phyloP scores from a whole-genome alignment of 805 yeast genomes.

The Candida berthetii region DNA sequence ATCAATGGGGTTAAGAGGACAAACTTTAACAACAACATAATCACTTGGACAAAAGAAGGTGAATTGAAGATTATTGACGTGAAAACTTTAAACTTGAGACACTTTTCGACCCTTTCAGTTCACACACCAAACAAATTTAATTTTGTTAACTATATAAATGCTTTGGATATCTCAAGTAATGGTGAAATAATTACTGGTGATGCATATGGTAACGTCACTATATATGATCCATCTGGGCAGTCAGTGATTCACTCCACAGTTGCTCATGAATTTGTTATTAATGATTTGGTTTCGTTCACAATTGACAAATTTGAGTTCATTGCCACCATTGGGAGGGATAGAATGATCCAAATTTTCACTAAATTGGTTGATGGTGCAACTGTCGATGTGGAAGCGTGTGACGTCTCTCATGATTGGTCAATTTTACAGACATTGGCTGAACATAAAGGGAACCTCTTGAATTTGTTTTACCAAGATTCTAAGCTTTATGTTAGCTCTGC shows the following conservation, averaged over 20 bases:
- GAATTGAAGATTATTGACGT: slow-evolving; percentile 23
- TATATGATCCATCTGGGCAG: slow-evolving; percentile 13
- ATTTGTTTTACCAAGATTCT: slow-evolving; percentile 22
- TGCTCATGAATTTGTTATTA: slow-evolving; percentile 48
- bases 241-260: slow-evolving; percentile 22
- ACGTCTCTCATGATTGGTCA: slow-evolving; percentile 33
- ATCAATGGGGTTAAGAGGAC: slow-evolving; percentile 33
- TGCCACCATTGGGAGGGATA: slow-evolving; percentile 49
- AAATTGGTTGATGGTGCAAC: slow-evolving; percentile 4
- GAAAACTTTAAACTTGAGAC: slow-evolving; percentile 9
- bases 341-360: slow-evolving; percentile 53
- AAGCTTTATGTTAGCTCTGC: slow-evolving; percentile 49
- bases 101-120: slow-evolving; percentile 9
- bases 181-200: slow-evolving; percentile 38
- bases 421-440: slow-evolving; percentile 53
- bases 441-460: slow-evolving; percentile 48
- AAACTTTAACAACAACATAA: slow-evolving; percentile 19
- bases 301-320: slow-evolving; percentile 23
- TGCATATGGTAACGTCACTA: slow-evolving; percentile 35
- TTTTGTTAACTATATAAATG: slow-evolving; percentile 33
- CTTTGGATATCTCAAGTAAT: slow-evolving; percentile 27
- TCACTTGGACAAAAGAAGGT: slow-evolving; percentile 40
- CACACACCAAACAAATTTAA: slow-evolving; percentile 22
- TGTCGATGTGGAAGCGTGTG: slow-evolving; percentile 9
- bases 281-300: slow-evolving; percentile 34